phyloP scores from a whole-genome alignment of 2,329 filamentous ascomycete species.

The Colletotrichum simmondsii region DNA sequence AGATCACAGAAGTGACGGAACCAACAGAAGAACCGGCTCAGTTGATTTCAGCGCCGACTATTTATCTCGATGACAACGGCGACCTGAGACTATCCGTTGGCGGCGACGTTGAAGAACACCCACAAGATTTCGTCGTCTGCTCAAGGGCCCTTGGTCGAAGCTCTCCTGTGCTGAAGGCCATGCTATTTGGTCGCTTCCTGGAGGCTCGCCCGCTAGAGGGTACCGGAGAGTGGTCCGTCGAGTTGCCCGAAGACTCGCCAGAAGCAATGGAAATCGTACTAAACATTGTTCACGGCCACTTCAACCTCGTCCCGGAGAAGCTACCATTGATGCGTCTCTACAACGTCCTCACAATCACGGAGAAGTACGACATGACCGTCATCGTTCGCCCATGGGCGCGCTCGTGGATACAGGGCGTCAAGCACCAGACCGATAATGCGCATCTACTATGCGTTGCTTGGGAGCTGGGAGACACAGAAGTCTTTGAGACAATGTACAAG shows the following conservation, averaged over 20 bases:
- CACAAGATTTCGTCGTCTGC: conserved; percentile 38
- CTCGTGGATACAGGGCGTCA: conserved; percentile 27
- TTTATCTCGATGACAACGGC: conserved; percentile 21
- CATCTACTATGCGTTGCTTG: conserved; percentile 29
- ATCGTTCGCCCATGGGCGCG: conserved; percentile 38
- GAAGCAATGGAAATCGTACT: conserved; percentile 42
- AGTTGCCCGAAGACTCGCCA: conserved; percentile 45
- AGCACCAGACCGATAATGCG: conserved; percentile 5
- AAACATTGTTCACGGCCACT: conserved; percentile 43
- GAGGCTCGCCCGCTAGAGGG: conserved; percentile 35
- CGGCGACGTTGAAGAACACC: conserved; percentile 12
- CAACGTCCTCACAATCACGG: conserved; percentile 38
- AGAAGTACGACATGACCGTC: conserved; percentile 41
- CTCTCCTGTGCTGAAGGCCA: conserved; percentile 38
- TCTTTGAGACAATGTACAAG: conserved; percentile 28
- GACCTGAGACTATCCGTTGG: conserved; percentile 23
- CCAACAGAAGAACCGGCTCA: neutral
- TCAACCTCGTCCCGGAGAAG: conserved; percentile 37
- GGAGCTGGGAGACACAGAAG: conserved; percentile 30
- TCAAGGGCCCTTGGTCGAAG: conserved; percentile 38
- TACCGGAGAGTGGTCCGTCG: conserved; percentile 37
- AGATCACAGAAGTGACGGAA: neutral
- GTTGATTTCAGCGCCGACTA: conserved; percentile 14
- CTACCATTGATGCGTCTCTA: conserved; percentile 32
- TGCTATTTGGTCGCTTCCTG: conserved; percentile 40